Evolutionary conservation across 345 rosid species (phyloP).

Genomic region (Reutealis trisperma): DNA sequence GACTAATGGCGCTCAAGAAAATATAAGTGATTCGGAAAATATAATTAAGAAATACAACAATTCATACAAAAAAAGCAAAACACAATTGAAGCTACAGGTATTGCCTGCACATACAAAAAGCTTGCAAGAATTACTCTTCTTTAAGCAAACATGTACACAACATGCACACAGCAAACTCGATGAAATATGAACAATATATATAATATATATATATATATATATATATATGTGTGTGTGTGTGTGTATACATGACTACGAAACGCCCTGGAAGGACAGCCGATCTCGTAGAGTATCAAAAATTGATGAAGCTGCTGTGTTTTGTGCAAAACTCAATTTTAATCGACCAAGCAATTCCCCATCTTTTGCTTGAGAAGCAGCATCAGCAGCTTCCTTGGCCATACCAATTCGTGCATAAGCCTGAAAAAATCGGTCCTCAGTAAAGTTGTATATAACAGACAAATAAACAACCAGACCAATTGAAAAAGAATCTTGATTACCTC

Average conservation of each 20-base stretch:
- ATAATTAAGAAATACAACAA: too few relatives aligned
- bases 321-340: slow-evolving; percentile 76
- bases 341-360: slow-evolving; percentile 93
- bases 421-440: not conserved
- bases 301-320: slow-evolving; percentile 78
- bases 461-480: not conserved
- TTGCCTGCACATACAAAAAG: too few relatives aligned
- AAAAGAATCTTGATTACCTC: slow-evolving; percentile 53
- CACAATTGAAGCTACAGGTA: too few relatives aligned
- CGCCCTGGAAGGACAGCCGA: slow-evolving; percentile 77
- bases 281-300: slow-evolving; percentile 85
- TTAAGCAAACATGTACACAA: not conserved
- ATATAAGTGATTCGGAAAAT: too few relatives aligned
- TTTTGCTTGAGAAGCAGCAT: slow-evolving; percentile 91
- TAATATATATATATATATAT: too few relatives aligned
- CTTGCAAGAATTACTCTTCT: too few relatives aligned
- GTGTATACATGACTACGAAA: slow-evolving; percentile 39
- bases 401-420: slow-evolving; percentile 94
- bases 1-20: too few relatives aligned
- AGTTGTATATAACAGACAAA: not conserved
- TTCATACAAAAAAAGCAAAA: too few relatives aligned
- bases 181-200: not conserved
- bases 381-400: slow-evolving; percentile 99
- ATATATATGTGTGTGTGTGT: too few relatives aligned
- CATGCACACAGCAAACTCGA: slow-evolving; percentile 14